A percentile compares a stretch with the other conserved stretches of the same genome.
phyloP scores from a whole-genome alignment of 2,329 filamentous ascomycete genomes.

The Microdochium paspali region DNA sequence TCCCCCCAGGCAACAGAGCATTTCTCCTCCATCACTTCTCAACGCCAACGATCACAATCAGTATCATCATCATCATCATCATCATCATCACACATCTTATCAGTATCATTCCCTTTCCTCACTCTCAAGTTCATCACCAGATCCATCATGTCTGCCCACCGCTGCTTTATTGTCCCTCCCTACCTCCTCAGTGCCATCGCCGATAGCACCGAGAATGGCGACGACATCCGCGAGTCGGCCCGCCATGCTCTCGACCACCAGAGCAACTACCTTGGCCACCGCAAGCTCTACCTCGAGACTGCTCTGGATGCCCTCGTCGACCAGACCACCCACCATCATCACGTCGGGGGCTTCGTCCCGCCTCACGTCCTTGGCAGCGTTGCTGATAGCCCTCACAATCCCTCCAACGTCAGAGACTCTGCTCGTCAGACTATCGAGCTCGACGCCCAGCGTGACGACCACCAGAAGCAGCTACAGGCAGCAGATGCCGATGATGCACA shows the following conservation, averaged over 20 bases:
- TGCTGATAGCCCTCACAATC: background rate
- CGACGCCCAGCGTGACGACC: no score
- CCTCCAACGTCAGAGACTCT: background rate
- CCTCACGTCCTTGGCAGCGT: background rate
- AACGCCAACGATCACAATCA: no score
- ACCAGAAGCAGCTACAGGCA: background rate
- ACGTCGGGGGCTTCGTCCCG: background rate
- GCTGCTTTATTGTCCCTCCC: conserved; percentile 34
- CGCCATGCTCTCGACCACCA: conserved; percentile 22
- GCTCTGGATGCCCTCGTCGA: no score
- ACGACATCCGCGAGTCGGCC: conserved; percentile 25
- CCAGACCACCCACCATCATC: background rate
- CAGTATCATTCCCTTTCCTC: background rate
- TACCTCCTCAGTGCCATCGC: conserved; percentile 34
- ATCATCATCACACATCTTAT: background rate
- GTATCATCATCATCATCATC: background rate
- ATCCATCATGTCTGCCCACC: background rate
- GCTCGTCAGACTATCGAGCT: background rate
- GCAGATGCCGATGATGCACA: background rate
- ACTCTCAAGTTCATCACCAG: background rate
- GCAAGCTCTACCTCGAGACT: no score
- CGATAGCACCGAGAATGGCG: conserved; percentile 26
- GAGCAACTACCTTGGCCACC: no score
- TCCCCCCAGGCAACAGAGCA: no score
- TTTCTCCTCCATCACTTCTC: no score